Evolutionary conservation across 1,139 yeast genomes (phyloP).

Genomic region (Insectozyma bohioensis): DNA sequence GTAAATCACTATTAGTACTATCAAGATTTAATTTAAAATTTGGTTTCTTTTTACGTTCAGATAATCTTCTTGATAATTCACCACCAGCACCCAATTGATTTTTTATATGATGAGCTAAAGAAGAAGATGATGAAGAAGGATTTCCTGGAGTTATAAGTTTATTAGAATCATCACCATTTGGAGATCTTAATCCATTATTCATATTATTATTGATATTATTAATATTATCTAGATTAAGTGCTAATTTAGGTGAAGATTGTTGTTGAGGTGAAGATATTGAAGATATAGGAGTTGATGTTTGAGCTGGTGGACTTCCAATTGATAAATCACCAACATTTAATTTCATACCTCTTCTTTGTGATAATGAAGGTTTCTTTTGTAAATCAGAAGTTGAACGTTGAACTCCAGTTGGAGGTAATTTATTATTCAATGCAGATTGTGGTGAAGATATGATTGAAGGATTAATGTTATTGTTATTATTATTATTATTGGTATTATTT

Average conservation of each 20-base stretch:
- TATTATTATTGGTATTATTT: slow-evolving; percentile 1
- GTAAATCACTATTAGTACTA: slow-evolving; percentile 11
- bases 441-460: slow-evolving; percentile 4
- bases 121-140: slow-evolving; percentile 5
- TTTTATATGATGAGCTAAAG: slow-evolving; percentile 6
- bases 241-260: slow-evolving; percentile 1
- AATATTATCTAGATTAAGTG: slow-evolving; percentile 5
- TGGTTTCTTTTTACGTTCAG: slow-evolving; percentile 40
- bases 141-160: slow-evolving; percentile 1
- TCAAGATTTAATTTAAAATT: slow-evolving; percentile 38
- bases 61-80: slow-evolving; percentile 35
- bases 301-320: slow-evolving; percentile 8
- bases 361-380: slow-evolving; percentile 47
- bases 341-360: slow-evolving; percentile 62
- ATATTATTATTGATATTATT: neutral
- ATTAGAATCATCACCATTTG: neutral
- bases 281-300: slow-evolving; percentile 2
- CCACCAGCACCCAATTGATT: slow-evolving; percentile 26
- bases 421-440: neutral
- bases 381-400: slow-evolving; percentile 16
- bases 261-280: slow-evolving; percentile 3
- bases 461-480: too few species aligned
- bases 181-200: neutral
- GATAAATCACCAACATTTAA: slow-evolving; percentile 38
- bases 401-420: neutral